A percentile compares a stretch with the other conserved stretches of the same genome.
These are phyloP conservation scores for Tricholoma furcatifolium DNA, from an alignment of 768 basidiomycete genomes.

Conservation along the genomic window DNA sequence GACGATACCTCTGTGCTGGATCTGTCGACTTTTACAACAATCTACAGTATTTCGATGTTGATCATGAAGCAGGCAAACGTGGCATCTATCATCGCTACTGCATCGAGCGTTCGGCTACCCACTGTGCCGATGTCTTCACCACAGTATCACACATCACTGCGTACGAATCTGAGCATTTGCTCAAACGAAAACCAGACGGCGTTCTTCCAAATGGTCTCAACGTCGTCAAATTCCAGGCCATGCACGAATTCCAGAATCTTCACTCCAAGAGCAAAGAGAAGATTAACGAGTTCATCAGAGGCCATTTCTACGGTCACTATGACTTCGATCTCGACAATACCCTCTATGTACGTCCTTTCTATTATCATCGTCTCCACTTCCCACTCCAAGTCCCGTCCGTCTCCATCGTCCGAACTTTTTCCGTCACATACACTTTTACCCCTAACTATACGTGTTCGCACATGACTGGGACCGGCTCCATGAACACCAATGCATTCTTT, in stretches of 20 bases:
- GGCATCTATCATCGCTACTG: conserved; percentile 99
- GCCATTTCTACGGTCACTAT: conserved; percentile 97
- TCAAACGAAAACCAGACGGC: conserved; percentile 97
- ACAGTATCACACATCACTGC: conserved; percentile 98
- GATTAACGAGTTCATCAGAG: conserved; percentile 96
- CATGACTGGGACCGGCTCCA: background rate
- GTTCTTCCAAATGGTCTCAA: conserved; percentile 97
- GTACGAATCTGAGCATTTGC: conserved; percentile 92
- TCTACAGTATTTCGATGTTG: conserved; percentile 98
- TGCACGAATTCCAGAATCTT: conserved; percentile 98
- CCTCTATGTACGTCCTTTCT: conserved; percentile 58
- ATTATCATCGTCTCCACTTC: too few relatives aligned
- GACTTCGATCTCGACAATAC: conserved; percentile 96
- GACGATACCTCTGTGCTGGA: conserved; percentile 97
- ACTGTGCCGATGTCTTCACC: conserved; percentile 98
- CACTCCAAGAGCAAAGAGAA: conserved; percentile 94
- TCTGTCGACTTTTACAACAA: conserved; percentile 99
- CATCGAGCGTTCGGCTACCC: conserved; percentile 91
- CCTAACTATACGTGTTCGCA: background rate
- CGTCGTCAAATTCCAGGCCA: conserved; percentile 98
- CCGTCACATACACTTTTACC: background rate
- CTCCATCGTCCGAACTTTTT: background rate
- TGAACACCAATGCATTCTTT: background rate
- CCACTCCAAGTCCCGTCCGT: background rate
- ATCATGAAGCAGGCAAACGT: conserved; percentile 98